A percentile compares a stretch with the other conserved stretches of the same genome.
Conservation (phyloP, 1,139 yeast genomes). For the Scheffersomyces titani region DNA sequence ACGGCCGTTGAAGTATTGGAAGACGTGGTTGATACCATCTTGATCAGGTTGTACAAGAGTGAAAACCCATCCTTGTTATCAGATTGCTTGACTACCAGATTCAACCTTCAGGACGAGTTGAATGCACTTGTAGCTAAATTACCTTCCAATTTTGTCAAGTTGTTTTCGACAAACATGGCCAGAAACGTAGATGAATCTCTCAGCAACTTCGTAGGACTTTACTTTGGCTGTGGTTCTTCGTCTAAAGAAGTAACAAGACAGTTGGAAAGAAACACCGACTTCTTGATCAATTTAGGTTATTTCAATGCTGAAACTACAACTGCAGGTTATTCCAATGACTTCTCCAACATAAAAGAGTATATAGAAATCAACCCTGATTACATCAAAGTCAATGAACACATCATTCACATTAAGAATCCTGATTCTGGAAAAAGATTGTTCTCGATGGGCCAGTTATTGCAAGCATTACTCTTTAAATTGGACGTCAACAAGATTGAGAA, state of each 20-base stretch:
- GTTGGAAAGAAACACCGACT: constrained; percentile 43
- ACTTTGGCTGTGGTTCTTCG: constrained; percentile 47
- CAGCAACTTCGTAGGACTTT: constrained; percentile 63
- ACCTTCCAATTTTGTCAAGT: constrained; percentile 27
- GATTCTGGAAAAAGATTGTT: constrained; percentile 14
- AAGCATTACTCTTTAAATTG: constrained; percentile 6
- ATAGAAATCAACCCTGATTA: constrained; percentile 39
- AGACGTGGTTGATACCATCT: constrained; percentile 45
- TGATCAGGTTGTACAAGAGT: constrained; percentile 51
- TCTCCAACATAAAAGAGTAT: constrained; percentile 20
- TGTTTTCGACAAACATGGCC: constrained; percentile 43
- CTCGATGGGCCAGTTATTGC: constrained; percentile 15
- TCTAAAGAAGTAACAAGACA: constrained; percentile 20
- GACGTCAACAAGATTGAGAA: constrained; percentile 9
- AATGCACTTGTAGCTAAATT: constrained; percentile 45
- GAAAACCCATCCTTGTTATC: constrained; percentile 62
- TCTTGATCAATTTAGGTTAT: constrained; percentile 53
- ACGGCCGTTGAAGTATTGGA: constrained; percentile 22
- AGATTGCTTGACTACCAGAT: constrained; percentile 66
- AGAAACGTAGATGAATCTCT: constrained; percentile 64
- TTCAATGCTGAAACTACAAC: constrained; percentile 57
- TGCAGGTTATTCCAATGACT: constrained; percentile 36
- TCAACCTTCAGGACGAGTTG: constrained; percentile 41
- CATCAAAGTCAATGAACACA: constrained; percentile 27
- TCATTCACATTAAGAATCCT: constrained; percentile 20